Evolutionary conservation across 2,329 filamentous ascomycete species (phyloP).

Genomic region (Chaetomium globosum): DNA sequence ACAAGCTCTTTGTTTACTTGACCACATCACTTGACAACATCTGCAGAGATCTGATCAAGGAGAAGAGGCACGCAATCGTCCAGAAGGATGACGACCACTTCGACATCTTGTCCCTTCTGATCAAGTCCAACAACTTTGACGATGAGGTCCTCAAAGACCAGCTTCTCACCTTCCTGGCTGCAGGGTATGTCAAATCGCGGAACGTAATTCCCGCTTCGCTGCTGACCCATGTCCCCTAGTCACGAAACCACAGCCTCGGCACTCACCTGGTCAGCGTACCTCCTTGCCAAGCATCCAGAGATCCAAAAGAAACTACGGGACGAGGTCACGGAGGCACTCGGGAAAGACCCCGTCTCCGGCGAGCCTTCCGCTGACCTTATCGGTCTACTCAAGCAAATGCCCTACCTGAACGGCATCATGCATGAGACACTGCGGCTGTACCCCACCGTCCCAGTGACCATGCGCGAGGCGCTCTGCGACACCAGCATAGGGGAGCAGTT

Average conservation of each 20-base stretch:
- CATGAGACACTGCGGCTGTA: slow-evolving; percentile 71
- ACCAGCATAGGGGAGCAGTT: slow-evolving; percentile 60
- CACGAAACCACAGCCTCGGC: slow-evolving; percentile 69
- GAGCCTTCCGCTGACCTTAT: slow-evolving; percentile 46
- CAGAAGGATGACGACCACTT: slow-evolving; percentile 51
- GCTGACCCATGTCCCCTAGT: slow-evolving; percentile 28
- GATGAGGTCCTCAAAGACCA: slow-evolving; percentile 57
- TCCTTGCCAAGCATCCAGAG: slow-evolving; percentile 61
- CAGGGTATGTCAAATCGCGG: slow-evolving; percentile 46
- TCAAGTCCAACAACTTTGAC: slow-evolving; percentile 55
- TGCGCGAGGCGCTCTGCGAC: slow-evolving; percentile 60
- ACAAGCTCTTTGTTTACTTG: slow-evolving; percentile 37
- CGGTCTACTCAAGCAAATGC: slow-evolving; percentile 61
- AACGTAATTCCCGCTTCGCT: background rate
- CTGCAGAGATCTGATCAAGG: slow-evolving; percentile 50
- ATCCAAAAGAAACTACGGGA: slow-evolving; percentile 61
- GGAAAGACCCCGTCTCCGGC: slow-evolving; percentile 25
- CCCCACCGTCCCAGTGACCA: slow-evolving; percentile 66
- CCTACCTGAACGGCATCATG: slow-evolving; percentile 69
- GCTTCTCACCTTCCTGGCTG: slow-evolving; percentile 58
- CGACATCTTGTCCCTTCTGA: slow-evolving; percentile 65
- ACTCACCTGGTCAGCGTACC: slow-evolving; percentile 64
- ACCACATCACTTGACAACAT: slow-evolving; percentile 38
- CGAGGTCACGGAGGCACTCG: slow-evolving; percentile 59
- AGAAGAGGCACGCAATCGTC: slow-evolving; percentile 52